These are phyloP conservation scores for Kwoniella dendrophila DNA, from an alignment of 768 basidiomycete species.

Conservation along the genomic window DNA sequence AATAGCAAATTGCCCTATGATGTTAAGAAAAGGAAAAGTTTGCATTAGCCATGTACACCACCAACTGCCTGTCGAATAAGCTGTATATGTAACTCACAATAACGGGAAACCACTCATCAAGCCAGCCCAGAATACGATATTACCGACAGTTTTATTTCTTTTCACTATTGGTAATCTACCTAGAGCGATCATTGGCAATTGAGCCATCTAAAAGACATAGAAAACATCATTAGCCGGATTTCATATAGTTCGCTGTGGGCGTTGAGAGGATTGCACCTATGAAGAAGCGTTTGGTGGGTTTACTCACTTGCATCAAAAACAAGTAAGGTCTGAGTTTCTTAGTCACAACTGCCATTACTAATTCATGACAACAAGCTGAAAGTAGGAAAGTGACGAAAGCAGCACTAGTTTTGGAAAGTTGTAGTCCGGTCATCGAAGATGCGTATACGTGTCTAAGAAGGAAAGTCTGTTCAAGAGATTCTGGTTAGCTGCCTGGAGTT, in stretches of 20 bases:
- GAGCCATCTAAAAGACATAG: constrained; percentile 65
- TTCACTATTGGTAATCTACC: constrained; percentile 76
- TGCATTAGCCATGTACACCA: not conserved
- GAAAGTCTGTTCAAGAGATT: constrained; percentile 51
- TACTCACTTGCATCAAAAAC: constrained; percentile 69
- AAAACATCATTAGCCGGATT: not conserved
- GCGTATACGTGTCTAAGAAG: constrained; percentile 94
- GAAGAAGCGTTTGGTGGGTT: not conserved
- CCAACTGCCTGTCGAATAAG: not conserved
- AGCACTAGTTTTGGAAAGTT: constrained; percentile 74
- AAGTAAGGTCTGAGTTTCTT: constrained; percentile 89
- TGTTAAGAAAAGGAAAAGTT: not conserved
- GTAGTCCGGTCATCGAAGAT: constrained; percentile 75
- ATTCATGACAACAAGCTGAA: constrained; percentile 85
- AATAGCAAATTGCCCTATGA: constrained; percentile 30
- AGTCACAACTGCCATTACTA: constrained; percentile 95
- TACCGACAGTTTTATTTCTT: constrained; percentile 71
- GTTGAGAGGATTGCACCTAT: not conserved
- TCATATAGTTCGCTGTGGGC: no score
- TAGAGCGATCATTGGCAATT: constrained; percentile 85
- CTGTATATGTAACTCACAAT: constrained; percentile 57
- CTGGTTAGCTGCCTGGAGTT: not conserved
- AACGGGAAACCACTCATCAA: constrained; percentile 83
- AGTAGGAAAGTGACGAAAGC: constrained; percentile 91
- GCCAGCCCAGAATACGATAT: constrained; percentile 88